These are phyloP conservation scores for Trypanosoma cruzi DNA, from an alignment of 208 protist genomes.

Conservation along the genomic window DNA sequence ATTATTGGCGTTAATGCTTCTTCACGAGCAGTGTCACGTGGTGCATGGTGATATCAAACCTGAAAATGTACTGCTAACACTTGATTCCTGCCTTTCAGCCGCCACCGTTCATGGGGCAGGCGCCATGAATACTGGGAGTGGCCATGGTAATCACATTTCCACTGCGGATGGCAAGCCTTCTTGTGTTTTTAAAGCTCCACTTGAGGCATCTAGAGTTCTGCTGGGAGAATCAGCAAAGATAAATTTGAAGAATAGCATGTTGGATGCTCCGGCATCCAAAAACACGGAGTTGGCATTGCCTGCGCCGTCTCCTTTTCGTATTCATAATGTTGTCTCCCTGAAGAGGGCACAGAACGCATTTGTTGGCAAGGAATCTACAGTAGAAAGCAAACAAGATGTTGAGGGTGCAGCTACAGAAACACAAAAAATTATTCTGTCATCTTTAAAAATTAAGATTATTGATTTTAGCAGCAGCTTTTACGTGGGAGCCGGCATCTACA, in stretches of 20 bases:
- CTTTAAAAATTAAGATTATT: slow-evolving; percentile 94
- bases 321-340: background rate
- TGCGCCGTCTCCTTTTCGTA: slow-evolving; percentile 4
- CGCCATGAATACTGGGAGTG: background rate
- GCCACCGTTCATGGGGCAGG: background rate
- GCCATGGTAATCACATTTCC: background rate
- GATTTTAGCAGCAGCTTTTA: slow-evolving; percentile 98
- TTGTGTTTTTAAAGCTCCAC: background rate
- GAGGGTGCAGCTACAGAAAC: background rate
- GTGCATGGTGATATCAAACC: slow-evolving; percentile 98
- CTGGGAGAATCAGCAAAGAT: background rate
- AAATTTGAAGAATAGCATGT: background rate
- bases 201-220: slow-evolving; percentile 8
- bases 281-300: background rate
- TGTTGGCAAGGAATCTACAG: background rate
- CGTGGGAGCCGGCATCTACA: slow-evolving; percentile 77
- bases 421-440: slow-evolving; percentile 20
- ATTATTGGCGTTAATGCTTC: slow-evolving; percentile 89
- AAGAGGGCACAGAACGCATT: background rate
- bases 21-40: slow-evolving; percentile 90
- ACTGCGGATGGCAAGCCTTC: background rate
- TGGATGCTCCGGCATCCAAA: slow-evolving; percentile 1
- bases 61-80: slow-evolving; percentile 92
- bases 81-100: slow-evolving; percentile 46
- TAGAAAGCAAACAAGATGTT: background rate